A percentile compares a stretch with the other conserved stretches of the same genome.
These are phyloP conservation scores for Luzula sylvatica DNA, from an alignment of 176 grass and related monocot species.

Conservation along the genomic window DNA sequence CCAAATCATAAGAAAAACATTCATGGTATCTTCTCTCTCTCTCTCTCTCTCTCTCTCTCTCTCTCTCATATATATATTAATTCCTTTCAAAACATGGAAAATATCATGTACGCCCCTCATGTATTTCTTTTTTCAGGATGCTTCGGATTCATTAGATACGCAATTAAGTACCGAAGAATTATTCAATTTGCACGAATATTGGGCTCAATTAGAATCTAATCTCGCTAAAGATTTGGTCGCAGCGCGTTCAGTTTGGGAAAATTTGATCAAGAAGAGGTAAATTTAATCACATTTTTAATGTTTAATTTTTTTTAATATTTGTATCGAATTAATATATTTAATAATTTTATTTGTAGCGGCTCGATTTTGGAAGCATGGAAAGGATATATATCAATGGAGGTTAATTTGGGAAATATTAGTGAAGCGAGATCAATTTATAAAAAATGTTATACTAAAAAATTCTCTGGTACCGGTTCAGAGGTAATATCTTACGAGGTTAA, in stretches of 20 bases:
- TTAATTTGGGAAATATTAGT: constrained; percentile 49
- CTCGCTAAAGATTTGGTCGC: constrained; percentile 63
- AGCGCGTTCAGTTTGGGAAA: constrained; percentile 87
- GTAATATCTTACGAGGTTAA: constrained; percentile 23
- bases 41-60: too few species aligned
- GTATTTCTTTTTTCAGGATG: too few species aligned
- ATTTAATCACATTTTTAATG: neutral
- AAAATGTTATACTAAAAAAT: constrained; percentile 80
- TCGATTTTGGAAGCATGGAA: constrained; percentile 66
- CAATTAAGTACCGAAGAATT: constrained; percentile 57
- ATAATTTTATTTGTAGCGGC: constrained; percentile 62
- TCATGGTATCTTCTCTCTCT: constrained; percentile 39
- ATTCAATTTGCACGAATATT: constrained; percentile 58
- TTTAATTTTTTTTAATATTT: constrained; percentile 4
- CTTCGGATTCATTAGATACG: constrained; percentile 47
- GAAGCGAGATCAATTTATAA: constrained; percentile 87
- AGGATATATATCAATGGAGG: constrained; percentile 79
- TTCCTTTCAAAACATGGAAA: too few species aligned
- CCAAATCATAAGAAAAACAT: constrained; percentile 72
- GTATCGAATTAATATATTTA: too few species aligned
- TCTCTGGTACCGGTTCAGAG: constrained; percentile 81
- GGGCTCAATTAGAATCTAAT: constrained; percentile 67
- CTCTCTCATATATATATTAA: too few species aligned
- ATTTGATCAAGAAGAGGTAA: constrained; percentile 72
- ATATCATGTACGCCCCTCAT: too few species aligned